Evolutionary conservation across 225 moss, liverwort and hornwort genomes (phyloP), one percentile per base, ranked within the genome.

Genomic region (Lunularia cruciata): DNA sequence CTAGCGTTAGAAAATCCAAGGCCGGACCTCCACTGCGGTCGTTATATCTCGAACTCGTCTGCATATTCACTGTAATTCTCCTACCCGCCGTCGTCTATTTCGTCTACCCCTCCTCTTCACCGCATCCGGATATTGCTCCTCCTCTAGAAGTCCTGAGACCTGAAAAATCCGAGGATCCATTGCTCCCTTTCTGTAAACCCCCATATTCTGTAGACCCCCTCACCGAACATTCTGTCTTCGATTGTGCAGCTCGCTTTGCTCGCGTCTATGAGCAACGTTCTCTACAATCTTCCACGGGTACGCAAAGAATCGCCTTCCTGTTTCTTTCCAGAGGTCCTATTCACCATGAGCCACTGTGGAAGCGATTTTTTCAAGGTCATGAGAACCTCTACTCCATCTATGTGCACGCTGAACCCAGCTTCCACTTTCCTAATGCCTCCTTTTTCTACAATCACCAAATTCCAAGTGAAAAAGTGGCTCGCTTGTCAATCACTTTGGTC

Each of bases 311-410:
- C 19, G 84, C 84, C 4, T 84, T 84, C 31, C 14, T 80, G 54
- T 84, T 84, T 33, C 3, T 84, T 16, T 16, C 74, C 8, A 46
- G 75, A 47, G 80, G 72, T 6, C 10, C 2, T 4, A 59, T 77
- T 35, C 58, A 59, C 15, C 52, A 72, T 12, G 84, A 84, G 47
- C 72, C 67, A 18, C 4, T 84, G 9, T 84, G 84, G 84, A 74
- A 51, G 20, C 48, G 69, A 9, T 84, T 81, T 51, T 76, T 81
- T 16, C 19, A 43, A 19, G 81, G 81, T 8, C 72, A 84, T 9
- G 84, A 81, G 31, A 49, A 70, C 3, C 32, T 27, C 4, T 81
- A 81, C 70, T 78, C 84, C 19, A 20, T 84, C 27, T 84, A 84
- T 35, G 81, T 69, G 3, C 84, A 84, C 58, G 40, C 78, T 1